Base-by-base conservation (phyloP, 345 rosid genomes). In the Arabidopsis arenosa region DNA sequence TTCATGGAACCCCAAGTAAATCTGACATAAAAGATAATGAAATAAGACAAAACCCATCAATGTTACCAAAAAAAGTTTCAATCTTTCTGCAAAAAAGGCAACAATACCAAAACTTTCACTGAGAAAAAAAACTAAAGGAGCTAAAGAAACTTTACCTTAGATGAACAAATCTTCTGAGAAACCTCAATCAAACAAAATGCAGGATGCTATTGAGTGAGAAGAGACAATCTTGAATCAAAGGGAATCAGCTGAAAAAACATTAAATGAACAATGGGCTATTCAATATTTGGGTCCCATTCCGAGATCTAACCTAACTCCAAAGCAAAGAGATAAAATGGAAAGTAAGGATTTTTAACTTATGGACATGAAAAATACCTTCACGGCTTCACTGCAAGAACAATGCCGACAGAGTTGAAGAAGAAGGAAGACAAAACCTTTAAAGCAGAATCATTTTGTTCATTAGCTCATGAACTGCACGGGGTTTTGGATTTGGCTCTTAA, bases 371-470 rank as follows among this genome's bases (percentile, higher is more conserved):
- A 83, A 54, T 18, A 18, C 21, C 21, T 18, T 18, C 21, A 18
- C 21, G 30, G 18, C 82, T 84, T 75, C 63, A 80, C 58, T 66
- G 80, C 75, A 73, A 78, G 6, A 75, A 76, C 83, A 87, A 84
- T 85, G 86, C 17, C 65, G 80, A 80, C 76, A 75, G 47, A 53
- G 68, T 6, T 67, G 72, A 43, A 71, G 73, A 79, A 72, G 59
- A 26, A 51, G 57, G 39, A 75, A 82, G 83, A 76, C 80, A 74
- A 45, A 28, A 61, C 73, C 77, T 85, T 83, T 68, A 56, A 73
- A 82, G 84, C 49, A 63, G 59, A 61, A 39, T 58, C 72, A 47
- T 64, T 78, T 67, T 58, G 64, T 43, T 62, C 52, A 58, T 63
- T 65, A 63, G 73, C 73, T 78, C 69, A 66, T 41, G 63, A 66